phyloP scores from a whole-genome alignment of 371 early-diverging fungal species.

The Mortierella polycephala region DNA sequence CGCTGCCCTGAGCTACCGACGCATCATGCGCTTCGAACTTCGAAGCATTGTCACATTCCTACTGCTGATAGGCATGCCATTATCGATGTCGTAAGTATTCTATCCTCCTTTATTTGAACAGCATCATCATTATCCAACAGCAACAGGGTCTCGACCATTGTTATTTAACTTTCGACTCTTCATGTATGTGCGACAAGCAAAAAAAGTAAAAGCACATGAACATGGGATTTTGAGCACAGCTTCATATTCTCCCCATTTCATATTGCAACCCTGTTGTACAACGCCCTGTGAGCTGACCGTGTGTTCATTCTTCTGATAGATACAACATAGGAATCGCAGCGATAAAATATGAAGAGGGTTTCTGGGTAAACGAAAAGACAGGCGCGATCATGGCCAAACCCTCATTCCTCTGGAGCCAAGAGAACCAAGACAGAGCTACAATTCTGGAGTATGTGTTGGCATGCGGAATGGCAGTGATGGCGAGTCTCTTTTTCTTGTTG shows the following conservation, averaged over 20 bases:
- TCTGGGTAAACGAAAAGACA: constrained; percentile 1
- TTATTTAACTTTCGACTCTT: not conserved
- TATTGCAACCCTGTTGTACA: too few species aligned
- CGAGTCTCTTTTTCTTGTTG: constrained; percentile 24
- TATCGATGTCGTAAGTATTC: constrained; percentile 28
- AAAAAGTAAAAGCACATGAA: constrained; percentile 10
- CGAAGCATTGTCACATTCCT: constrained; percentile 38
- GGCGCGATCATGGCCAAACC: constrained; percentile 9
- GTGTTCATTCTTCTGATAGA: not conserved
- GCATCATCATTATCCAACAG: not conserved
- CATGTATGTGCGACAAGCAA: not conserved
- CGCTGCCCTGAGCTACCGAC: constrained; percentile 16
- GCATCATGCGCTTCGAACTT: constrained; percentile 37
- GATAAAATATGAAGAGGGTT: constrained; percentile 32
- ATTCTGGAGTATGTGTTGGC: constrained; percentile 29
- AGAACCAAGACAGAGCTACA: constrained; percentile 5
- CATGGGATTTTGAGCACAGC: too few species aligned
- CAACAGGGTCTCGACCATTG: not conserved
- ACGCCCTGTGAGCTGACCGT: too few species aligned
- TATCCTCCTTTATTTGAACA: not conserved
- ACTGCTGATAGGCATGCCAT: constrained; percentile 25
- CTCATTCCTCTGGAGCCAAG: not conserved
- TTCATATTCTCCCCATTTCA: too few species aligned
- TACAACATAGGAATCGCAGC: constrained; percentile 19
- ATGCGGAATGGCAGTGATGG: constrained; percentile 18